Conservation (phyloP, 306 rosid genomes). For the Lablab purpureus region DNA sequence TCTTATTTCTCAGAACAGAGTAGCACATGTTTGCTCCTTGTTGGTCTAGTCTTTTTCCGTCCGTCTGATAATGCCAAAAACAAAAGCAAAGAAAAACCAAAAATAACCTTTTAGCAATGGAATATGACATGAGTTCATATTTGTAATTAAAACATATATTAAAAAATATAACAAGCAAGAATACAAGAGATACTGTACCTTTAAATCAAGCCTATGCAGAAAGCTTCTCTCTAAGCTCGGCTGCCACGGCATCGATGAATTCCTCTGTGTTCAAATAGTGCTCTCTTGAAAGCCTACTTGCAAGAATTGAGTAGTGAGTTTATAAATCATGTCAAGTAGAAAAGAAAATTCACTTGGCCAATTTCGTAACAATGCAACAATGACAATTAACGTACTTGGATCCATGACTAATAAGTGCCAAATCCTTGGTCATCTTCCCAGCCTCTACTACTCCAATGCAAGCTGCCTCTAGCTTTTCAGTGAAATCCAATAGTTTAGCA, state of each 20-base stretch:
- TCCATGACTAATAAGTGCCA: conserved; percentile 92
- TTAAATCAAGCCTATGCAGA: conserved; percentile 53
- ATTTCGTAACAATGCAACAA: neutral
- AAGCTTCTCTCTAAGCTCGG: conserved; percentile 66
- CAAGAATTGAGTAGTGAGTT: conserved; percentile 12
- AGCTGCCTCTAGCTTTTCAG: conserved; percentile 85
- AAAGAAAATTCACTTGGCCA: conserved; percentile 9
- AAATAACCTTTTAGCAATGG: neutral
- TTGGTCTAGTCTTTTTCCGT: neutral
- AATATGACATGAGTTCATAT: neutral
- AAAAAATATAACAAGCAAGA: neutral
- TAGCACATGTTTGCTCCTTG: neutral
- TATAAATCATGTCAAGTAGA: conserved; percentile 20
- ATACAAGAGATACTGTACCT: conserved; percentile 10
- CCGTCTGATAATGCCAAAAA: conserved; percentile 40
- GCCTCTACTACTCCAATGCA: conserved; percentile 85
- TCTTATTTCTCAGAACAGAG: conserved; percentile 43
- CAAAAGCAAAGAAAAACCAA: neutral
- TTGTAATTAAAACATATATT: neutral
- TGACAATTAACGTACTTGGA: conserved; percentile 63
- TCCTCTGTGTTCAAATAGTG: conserved; percentile 90
- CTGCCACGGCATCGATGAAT: conserved; percentile 93
- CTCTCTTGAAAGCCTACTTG: conserved; percentile 77
- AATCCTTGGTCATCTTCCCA: conserved; percentile 99
- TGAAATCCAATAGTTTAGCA: conserved; percentile 71